Percentiles rank a stretch among this genome's conserved stretches.
Evolutionary conservation across 306 rosid genomes (phyloP).

Genomic region (Ceratonia siliqua): DNA sequence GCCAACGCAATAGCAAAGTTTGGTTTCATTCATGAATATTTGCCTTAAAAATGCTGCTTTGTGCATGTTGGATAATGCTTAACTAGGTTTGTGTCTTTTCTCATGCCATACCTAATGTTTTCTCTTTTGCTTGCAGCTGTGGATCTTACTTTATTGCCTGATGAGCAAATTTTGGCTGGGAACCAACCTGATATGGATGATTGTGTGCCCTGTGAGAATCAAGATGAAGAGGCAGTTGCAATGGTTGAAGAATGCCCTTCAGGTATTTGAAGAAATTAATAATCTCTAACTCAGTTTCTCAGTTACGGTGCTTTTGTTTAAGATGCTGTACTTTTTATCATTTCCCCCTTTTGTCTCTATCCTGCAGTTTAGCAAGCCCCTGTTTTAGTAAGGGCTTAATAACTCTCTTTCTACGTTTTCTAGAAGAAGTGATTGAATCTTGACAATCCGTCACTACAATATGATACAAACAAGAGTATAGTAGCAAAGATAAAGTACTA

Average conservation of each 20-base stretch:
- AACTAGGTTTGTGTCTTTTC: not conserved
- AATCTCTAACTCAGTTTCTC: not conserved
- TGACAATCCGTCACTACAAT: not conserved
- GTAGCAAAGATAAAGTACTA: not conserved
- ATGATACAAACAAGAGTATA: not conserved
- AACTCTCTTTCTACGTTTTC: not conserved
- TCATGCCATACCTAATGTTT: conserved; percentile 5
- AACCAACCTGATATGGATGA: conserved; percentile 89
- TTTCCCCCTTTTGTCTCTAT: not conserved
- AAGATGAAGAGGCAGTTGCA: conserved; percentile 78
- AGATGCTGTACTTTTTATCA: conserved; percentile 2
- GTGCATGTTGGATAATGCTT: conserved; percentile 10
- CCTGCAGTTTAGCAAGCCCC: not conserved
- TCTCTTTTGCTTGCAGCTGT: conserved; percentile 46
- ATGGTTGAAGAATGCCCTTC: conserved; percentile 83
- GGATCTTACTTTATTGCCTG: conserved; percentile 64
- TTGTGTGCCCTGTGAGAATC: conserved; percentile 57
- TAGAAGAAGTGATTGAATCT: not conserved
- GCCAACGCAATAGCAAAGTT: not conserved
- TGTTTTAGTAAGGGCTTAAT: not conserved
- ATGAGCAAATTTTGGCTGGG: conserved; percentile 72
- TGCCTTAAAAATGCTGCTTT: not conserved
- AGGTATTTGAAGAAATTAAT: conserved; percentile 46
- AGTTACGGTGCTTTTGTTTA: not conserved
- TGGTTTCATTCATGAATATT: not conserved